These are phyloP conservation scores for Phlebiopsis flavidoalba DNA, from an alignment of 768 basidiomycete species.

Conservation along the genomic window DNA sequence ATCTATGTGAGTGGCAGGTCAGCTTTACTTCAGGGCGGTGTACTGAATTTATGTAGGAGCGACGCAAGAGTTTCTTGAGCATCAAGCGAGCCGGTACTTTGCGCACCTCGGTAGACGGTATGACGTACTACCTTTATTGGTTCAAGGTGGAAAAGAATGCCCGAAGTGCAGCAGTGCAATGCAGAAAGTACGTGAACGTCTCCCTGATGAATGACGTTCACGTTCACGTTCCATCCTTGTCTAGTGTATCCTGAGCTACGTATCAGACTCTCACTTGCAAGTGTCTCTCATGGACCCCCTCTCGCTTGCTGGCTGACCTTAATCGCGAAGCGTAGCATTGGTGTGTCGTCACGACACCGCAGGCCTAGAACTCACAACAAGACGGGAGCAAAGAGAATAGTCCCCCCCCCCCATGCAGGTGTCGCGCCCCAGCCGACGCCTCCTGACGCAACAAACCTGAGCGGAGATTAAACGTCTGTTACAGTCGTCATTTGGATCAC, in stretches of 20 bases:
- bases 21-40: background rate
- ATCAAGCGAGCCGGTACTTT: constrained; percentile 51
- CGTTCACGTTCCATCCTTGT: background rate
- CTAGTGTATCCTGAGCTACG: constrained; percentile 76
- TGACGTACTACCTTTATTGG: constrained; percentile 63
- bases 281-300: constrained; percentile 21
- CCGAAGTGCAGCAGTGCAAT: constrained; percentile 64
- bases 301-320: constrained; percentile 10
- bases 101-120: constrained; percentile 40
- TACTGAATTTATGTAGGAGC: constrained; percentile 41
- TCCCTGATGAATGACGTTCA: background rate
- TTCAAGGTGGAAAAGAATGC: constrained; percentile 69
- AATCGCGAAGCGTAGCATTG: constrained; percentile 45
- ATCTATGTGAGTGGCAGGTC: background rate
- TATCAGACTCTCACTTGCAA: constrained; percentile 77
- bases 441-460: background rate
- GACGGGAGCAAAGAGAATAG: constrained; percentile 43
- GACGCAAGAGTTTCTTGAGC: constrained; percentile 62
- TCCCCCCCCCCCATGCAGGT: constrained; percentile 75
- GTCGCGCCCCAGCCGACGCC: constrained; percentile 22
- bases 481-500: constrained; percentile 74
- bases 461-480: constrained; percentile 1
- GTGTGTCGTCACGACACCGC: constrained; percentile 47
- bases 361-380: constrained; percentile 36
- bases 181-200: constrained; percentile 53